These are phyloP conservation scores for Elongisporangium senticosum DNA, from an alignment of 352 stramenopile species.

Conservation along the genomic window DNA sequence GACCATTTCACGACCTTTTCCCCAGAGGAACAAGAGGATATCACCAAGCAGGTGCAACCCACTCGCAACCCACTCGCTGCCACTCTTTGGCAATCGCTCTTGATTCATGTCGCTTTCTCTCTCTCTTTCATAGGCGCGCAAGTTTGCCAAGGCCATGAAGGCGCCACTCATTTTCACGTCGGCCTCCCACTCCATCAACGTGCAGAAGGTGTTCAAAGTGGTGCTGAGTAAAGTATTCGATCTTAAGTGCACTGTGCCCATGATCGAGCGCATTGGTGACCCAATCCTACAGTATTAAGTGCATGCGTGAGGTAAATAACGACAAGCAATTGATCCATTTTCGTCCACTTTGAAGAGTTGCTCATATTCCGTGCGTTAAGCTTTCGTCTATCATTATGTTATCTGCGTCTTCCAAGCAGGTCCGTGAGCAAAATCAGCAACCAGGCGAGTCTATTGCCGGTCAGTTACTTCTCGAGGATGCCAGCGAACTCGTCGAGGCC, in stretches of 20 bases:
- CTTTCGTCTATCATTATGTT: background rate
- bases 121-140: constrained; percentile 61
- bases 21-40: constrained; percentile 90
- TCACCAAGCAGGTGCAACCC: constrained; percentile 84
- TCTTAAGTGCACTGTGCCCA: constrained; percentile 90
- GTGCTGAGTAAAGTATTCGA: constrained; percentile 93
- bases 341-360: background rate
- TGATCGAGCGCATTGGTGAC: constrained; percentile 90
- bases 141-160: constrained; percentile 95
- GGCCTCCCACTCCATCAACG: constrained; percentile 92
- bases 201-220: constrained; percentile 95
- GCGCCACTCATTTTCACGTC: constrained; percentile 93
- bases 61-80: background rate
- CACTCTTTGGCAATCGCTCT: background rate
- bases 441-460: background rate
- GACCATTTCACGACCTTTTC: constrained; percentile 90
- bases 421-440: background rate
- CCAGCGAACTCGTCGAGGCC: constrained; percentile 85
- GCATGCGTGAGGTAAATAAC: background rate
- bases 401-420: background rate
- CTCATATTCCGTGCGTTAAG: background rate
- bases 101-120: background rate
- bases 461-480: constrained; percentile 25
- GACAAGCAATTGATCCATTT: background rate
- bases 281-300: constrained; percentile 88